Evolutionary conservation across 2,329 filamentous ascomycete species (phyloP).

Genomic region (Talaromyces rugulosus): DNA sequence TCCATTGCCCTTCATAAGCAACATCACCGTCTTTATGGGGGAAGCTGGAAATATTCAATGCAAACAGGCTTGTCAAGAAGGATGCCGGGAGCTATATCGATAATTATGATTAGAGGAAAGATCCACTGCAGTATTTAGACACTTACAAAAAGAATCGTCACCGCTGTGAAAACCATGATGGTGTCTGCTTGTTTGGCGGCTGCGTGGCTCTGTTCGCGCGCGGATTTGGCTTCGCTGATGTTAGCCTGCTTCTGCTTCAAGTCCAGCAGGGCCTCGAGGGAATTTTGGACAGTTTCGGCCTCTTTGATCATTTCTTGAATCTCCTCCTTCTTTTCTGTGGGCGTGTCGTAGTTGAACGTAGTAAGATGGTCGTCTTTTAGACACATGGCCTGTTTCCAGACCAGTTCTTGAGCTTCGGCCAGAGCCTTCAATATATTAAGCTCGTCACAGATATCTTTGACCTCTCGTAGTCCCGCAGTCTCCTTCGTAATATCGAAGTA

Average conservation of each 20-base stretch:
- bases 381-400: slow-evolving; percentile 12
- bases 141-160: slow-evolving; percentile 3
- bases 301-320: slow-evolving; percentile 14
- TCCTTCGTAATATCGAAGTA: slow-evolving; percentile 13
- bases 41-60: not conserved
- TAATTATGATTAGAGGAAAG: not conserved
- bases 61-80: slow-evolving; percentile 3
- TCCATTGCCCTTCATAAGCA: not conserved
- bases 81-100: slow-evolving; percentile 1
- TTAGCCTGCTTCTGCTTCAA: slow-evolving; percentile 6
- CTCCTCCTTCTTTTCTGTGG: slow-evolving; percentile 7
- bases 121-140: not conserved
- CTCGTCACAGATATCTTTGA: slow-evolving; percentile 23
- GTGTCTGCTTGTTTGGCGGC: not conserved
- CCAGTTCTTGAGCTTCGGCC: slow-evolving; percentile 13
- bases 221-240: not conserved
- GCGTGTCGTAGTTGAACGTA: not conserved
- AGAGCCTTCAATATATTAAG: slow-evolving; percentile 19
- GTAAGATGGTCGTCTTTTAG: not conserved
- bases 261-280: not conserved
- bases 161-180: not conserved
- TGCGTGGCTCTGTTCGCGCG: not conserved
- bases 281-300: slow-evolving; percentile 12
- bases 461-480: slow-evolving; percentile 15
- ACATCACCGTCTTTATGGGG: not conserved